phyloP scores from a whole-genome alignment of 2,329 filamentous ascomycete genomes.

The Hyphodiscus sp. region DNA sequence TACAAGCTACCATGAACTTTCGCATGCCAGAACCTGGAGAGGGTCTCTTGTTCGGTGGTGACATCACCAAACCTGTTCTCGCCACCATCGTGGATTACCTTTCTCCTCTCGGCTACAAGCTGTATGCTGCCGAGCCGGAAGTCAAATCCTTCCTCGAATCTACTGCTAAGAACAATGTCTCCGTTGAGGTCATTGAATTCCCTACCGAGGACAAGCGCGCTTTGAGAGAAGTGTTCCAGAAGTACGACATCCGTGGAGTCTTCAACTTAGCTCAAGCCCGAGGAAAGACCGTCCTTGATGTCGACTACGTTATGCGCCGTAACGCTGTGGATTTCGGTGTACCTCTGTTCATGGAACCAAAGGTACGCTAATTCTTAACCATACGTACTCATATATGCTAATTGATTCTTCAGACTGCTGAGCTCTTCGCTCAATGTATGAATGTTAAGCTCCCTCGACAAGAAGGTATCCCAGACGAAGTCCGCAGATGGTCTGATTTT shows the following conservation, averaged over 20 bases:
- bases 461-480: slow-evolving; percentile 85
- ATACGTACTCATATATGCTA: background rate
- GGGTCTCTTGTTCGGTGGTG: slow-evolving; percentile 90
- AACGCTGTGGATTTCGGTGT: slow-evolving; percentile 98
- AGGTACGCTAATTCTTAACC: slow-evolving; percentile 52
- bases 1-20: slow-evolving; percentile 99
- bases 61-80: slow-evolving; percentile 63
- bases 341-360: slow-evolving; percentile 96
- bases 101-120: slow-evolving; percentile 85
- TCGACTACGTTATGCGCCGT: slow-evolving; percentile 97
- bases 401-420: slow-evolving; percentile 63
- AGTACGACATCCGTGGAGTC: slow-evolving; percentile 90
- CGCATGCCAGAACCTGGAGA: slow-evolving; percentile 89
- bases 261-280: slow-evolving; percentile 88
- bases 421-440: slow-evolving; percentile 96
- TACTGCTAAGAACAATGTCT: slow-evolving; percentile 56
- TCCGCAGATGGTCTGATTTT: slow-evolving; percentile 92
- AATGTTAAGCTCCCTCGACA: slow-evolving; percentile 86
- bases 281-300: slow-evolving; percentile 78
- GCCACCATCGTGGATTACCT: slow-evolving; percentile 80
- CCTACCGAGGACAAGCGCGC: slow-evolving; percentile 94
- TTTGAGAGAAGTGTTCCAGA: slow-evolving; percentile 89
- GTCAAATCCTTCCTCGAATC: slow-evolving; percentile 82
- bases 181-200: slow-evolving; percentile 90
- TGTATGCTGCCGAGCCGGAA: slow-evolving; percentile 75